Base-by-base conservation (phyloP, 768 basidiomycete species). In the Calvatia gigantea region DNA sequence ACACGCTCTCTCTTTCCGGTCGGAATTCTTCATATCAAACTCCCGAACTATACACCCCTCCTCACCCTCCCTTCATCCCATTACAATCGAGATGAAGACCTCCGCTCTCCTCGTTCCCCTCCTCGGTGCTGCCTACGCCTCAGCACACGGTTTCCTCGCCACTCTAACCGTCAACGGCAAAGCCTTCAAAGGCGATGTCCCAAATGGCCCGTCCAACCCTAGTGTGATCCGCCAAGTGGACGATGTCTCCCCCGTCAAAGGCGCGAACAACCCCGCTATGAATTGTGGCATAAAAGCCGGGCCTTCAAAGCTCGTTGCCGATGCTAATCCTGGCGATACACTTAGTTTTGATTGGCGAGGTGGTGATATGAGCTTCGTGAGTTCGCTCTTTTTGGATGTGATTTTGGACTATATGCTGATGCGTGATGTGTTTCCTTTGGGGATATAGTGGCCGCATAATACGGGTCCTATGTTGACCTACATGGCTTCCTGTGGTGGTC, bases 401-500 rank as follows among this genome's bases (percentile, higher is more conserved):
- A 8, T 59, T 46, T 37, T 51, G 47, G 5, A 32, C 23, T 41
- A 19, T 9, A 41, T 41, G 41, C 14, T 12, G 38, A 46, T 49
- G 19, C 35, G n/a, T 52, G 15, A 41, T 42, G 8, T 25, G 15
- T 27, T 29, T 46, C 53, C 37, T 39, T 47, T 52, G 1, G n/a
- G n/a, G n/a, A n/a, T 11, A 9, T 48, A 77, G 76, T 77, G 75
- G 75, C 73, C 73, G 21, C 76, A 88, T 61, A 71, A 86, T 56
- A 82, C 72, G 14, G 88, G 87, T 3, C 88, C 87, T 7, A 72
- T 88, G 72, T 71, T 90, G 69, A 89, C 86, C 32, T 91, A 91
- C 65, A 78, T 91, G 79, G 78, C 87, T 1, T 69, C 73, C 27
- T 91, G 89, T 63, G 80, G 80, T 0, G 68, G 69, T 32, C 73